A percentile compares a stretch with the other conserved stretches of the same genome.
Conservation (phyloP, 768 basidiomycete species). For the Sporobolomyces roseus region DNA sequence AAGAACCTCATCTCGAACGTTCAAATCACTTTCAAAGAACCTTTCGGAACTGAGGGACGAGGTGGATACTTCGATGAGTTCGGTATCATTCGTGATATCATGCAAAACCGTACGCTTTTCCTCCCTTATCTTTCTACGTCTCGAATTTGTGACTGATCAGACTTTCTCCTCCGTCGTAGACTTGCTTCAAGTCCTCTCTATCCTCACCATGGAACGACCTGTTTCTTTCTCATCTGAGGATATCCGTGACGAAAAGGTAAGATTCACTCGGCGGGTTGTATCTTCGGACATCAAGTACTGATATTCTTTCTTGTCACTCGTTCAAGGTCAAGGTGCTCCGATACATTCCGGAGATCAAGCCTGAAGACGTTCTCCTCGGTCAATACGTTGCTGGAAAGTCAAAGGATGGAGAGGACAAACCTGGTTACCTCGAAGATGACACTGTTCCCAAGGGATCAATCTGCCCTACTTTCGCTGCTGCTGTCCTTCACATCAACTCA, state of each 20-base stretch:
- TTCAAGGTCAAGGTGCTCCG: conserved; percentile 97
- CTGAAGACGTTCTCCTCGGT: conserved; percentile 77
- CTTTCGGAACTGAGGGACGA: conserved; percentile 98
- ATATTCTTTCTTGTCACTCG: neutral
- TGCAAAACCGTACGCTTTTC: conserved; percentile 87
- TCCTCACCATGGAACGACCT: conserved; percentile 95
- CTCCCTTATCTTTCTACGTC: neutral
- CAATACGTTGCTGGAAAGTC: conserved; percentile 78
- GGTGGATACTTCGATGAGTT: conserved; percentile 99
- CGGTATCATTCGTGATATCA: conserved; percentile 94
- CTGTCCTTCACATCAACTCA: conserved; percentile 85
- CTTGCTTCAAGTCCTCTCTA: conserved; percentile 85
- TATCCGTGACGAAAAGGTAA: conserved; percentile 95
- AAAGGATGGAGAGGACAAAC: conserved; percentile 65
- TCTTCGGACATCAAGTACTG: neutral
- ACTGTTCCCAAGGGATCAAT: conserved; percentile 87
- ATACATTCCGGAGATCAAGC: conserved; percentile 74
- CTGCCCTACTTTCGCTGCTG: conserved; percentile 91
- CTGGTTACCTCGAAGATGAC: conserved; percentile 97
- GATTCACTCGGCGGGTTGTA: neutral
- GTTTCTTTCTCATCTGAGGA: conserved; percentile 97
- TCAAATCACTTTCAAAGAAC: conserved; percentile 99
- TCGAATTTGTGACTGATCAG: conserved; percentile 26
- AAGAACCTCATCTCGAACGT: conserved; percentile 94
- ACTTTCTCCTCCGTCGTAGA: conserved; percentile 56